Percentiles rank a stretch among this genome's conserved stretches.
Evolutionary conservation across 139 green algal genomes (phyloP).

Genomic region (Medakamo hakoo): DNA sequence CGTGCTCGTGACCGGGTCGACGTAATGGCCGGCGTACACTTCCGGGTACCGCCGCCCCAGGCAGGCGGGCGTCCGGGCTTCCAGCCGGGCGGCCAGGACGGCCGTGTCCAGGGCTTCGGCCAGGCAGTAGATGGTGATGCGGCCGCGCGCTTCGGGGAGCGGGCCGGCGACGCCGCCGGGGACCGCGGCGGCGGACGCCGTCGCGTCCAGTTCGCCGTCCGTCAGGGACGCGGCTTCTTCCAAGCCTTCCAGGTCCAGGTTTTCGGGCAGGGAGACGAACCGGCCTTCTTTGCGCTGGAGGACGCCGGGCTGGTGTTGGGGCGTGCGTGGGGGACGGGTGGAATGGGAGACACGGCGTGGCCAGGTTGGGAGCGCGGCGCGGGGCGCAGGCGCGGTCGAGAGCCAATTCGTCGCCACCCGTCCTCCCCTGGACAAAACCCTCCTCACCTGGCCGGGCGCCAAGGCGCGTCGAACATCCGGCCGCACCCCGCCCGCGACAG

Average conservation of each 20-base stretch:
- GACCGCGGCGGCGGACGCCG: background rate
- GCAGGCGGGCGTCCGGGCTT: slow-evolving; percentile 1
- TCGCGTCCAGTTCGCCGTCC: background rate
- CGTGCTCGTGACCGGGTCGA: background rate
- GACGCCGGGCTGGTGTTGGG: slow-evolving; percentile 7
- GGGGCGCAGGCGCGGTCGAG: background rate
- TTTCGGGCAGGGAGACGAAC: slow-evolving; percentile 39
- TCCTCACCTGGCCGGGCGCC: background rate
- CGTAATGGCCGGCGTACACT: slow-evolving; percentile 26
- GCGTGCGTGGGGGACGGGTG: background rate
- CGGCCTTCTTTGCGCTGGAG: slow-evolving; percentile 9
- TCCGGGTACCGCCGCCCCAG: slow-evolving; percentile 23
- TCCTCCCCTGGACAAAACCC: background rate
- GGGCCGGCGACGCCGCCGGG: background rate
- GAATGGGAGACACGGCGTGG: no score
- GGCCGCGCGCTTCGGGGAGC: slow-evolving; percentile 8
- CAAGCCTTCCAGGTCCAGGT: slow-evolving; percentile 18
- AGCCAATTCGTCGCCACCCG: background rate
- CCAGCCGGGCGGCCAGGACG: slow-evolving; percentile 10
- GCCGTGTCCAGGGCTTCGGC: slow-evolving; percentile 31
- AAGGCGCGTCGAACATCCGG: background rate
- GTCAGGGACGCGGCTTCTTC: background rate
- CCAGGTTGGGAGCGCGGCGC: no score
- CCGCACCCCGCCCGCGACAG: no score
- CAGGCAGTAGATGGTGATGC: slow-evolving; percentile 48